These are phyloP conservation scores for Chaetomium olivaceum DNA, from an alignment of 2,329 filamentous ascomycete species.

Conservation along the genomic window DNA sequence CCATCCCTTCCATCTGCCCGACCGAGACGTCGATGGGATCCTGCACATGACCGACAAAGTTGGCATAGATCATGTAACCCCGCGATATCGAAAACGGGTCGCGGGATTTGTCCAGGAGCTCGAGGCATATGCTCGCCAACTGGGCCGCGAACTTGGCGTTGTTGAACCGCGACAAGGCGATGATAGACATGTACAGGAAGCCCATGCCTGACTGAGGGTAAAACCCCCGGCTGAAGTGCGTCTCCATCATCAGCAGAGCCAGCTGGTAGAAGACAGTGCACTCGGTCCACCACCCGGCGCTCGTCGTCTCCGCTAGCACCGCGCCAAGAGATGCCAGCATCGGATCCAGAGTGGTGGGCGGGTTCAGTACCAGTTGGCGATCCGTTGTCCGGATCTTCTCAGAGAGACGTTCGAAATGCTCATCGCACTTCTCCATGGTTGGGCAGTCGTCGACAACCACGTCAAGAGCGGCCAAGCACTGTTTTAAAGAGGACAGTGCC, in stretches of 20 bases:
- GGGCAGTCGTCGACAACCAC: conserved; percentile 65
- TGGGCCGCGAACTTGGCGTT: conserved; percentile 69
- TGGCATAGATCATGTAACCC: conserved; percentile 67
- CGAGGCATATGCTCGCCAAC: conserved; percentile 62
- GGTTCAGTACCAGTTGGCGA: conserved; percentile 47
- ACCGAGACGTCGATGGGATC: conserved; percentile 61
- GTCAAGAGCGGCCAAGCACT: conserved; percentile 69
- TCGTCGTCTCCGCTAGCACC: conserved; percentile 68
- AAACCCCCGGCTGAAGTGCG: conserved; percentile 63
- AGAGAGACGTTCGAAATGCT: conserved; percentile 66
- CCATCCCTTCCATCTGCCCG: conserved; percentile 61
- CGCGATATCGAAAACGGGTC: conserved; percentile 67
- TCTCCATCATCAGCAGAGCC: conserved; percentile 64
- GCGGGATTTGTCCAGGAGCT: conserved; percentile 62
- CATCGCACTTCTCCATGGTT: conserved; percentile 75
- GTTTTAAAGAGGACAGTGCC: conserved; percentile 69
- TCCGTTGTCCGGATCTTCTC: conserved; percentile 61
- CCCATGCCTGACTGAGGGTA: conserved; percentile 70
- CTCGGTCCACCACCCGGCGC: conserved; percentile 73
- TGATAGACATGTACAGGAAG: conserved; percentile 67
- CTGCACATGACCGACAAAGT: conserved; percentile 71
- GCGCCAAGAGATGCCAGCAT: conserved; percentile 65
- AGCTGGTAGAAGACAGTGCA: conserved; percentile 71
- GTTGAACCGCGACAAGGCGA: conserved; percentile 69
- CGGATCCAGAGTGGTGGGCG: conserved; percentile 49